These are phyloP conservation scores for Cubamyces sp. DNA, from an alignment of 768 basidiomycete species.

Conservation along the genomic window DNA sequence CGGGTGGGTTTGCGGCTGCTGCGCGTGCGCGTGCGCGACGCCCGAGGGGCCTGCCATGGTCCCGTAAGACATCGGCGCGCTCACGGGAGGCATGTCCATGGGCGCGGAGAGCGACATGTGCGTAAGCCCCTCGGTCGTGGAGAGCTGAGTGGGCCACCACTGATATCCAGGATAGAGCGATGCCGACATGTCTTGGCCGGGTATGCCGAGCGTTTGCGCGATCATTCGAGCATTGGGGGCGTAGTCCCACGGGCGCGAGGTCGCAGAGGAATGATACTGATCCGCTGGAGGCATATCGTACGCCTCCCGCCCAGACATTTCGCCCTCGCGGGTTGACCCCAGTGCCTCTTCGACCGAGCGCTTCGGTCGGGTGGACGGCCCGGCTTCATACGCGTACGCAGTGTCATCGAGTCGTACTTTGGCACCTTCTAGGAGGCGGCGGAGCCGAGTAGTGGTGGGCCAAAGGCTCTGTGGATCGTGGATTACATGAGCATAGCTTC, in stretches of 20 bases:
- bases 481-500: neutral
- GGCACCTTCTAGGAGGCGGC: slow-evolving; percentile 69
- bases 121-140: slow-evolving; percentile 18
- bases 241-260: slow-evolving; percentile 9
- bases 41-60: slow-evolving; percentile 16
- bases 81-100: slow-evolving; percentile 19
- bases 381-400: slow-evolving; percentile 4
- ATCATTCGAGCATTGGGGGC: slow-evolving; percentile 5
- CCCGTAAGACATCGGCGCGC: slow-evolving; percentile 12
- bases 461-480: slow-evolving; percentile 53
- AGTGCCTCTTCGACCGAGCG: slow-evolving; percentile 32
- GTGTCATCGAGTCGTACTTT: slow-evolving; percentile 52
- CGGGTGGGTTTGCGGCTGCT: slow-evolving; percentile 8
- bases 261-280: neutral
- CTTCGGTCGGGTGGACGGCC: slow-evolving; percentile 23
- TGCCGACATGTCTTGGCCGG: slow-evolving; percentile 11
- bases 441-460: slow-evolving; percentile 71
- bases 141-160: slow-evolving; percentile 32
- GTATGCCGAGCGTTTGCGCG: slow-evolving; percentile 19
- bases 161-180: slow-evolving; percentile 32
- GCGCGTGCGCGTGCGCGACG: slow-evolving; percentile 25
- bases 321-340: slow-evolving; percentile 23
- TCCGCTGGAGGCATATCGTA: slow-evolving; percentile 11
- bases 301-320: slow-evolving; percentile 16
- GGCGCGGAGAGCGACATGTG: slow-evolving; percentile 20